Evolutionary conservation across 768 basidiomycete species (phyloP).

Genomic region (Royoungia palumana): DNA sequence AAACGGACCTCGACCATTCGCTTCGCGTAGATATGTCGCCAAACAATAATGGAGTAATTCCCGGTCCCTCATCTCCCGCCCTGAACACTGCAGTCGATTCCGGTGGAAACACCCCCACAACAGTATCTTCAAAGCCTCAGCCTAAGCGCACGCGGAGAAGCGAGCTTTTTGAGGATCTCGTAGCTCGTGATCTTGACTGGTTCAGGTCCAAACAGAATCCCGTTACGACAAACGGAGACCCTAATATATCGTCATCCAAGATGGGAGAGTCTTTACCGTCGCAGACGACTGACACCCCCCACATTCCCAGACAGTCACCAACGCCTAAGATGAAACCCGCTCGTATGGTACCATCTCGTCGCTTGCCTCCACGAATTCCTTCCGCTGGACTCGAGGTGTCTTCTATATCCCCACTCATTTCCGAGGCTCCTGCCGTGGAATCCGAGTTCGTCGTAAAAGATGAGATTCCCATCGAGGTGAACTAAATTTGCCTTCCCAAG

Average conservation of each 20-base stretch:
- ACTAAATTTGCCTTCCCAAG: background rate
- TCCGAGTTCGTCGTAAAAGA: background rate
- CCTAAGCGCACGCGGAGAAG: constrained; percentile 24
- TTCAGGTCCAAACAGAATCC: constrained; percentile 19
- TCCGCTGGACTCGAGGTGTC: background rate
- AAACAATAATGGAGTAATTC: background rate
- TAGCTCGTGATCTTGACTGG: constrained; percentile 31
- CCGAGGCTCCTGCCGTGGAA: background rate
- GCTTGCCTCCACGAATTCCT: constrained; percentile 19
- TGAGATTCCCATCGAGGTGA: background rate
- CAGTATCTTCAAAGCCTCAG: constrained; percentile 18
- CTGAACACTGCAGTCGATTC: background rate
- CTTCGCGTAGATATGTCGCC: background rate
- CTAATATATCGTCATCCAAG: background rate
- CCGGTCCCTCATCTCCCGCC: background rate
- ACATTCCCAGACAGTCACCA: background rate
- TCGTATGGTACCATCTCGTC: constrained; percentile 25
- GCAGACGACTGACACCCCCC: background rate
- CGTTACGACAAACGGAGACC: background rate
- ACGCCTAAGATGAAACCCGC: constrained; percentile 20
- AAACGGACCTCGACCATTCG: background rate
- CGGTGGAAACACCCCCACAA: background rate
- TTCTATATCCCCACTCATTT: background rate
- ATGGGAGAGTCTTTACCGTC: background rate
- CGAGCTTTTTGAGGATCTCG: constrained; percentile 22